A percentile compares a stretch with the other conserved stretches of the same genome.
These are phyloP conservation scores for Lichina pygmaea DNA, from an alignment of 495 filamentous ascomycete species.

Conservation along the genomic window DNA sequence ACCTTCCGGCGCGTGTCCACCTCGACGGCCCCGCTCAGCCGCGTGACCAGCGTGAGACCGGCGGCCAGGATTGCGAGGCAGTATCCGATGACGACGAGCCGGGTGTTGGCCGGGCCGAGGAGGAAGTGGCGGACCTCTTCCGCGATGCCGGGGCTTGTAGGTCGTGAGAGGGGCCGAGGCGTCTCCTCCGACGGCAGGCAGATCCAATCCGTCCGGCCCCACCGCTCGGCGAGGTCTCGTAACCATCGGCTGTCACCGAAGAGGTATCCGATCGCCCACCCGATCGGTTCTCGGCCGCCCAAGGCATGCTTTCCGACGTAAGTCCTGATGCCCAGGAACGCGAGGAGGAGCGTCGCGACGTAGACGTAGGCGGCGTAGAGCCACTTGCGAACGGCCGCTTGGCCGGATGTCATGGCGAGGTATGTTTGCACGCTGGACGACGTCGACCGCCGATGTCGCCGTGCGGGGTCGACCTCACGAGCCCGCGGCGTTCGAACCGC, in stretches of 20 bases:
- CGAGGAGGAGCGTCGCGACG: slow-evolving; percentile 27
- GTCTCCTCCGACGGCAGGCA: slow-evolving; percentile 29
- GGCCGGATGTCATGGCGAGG: slow-evolving; percentile 50
- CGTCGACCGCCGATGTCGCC: slow-evolving; percentile 22
- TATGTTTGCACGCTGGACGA: slow-evolving; percentile 42
- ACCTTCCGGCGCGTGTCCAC: slow-evolving; percentile 96
- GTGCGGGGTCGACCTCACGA: no score
- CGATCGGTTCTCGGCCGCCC: slow-evolving; percentile 48
- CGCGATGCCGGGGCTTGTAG: slow-evolving; percentile 25
- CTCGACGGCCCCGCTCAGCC: slow-evolving; percentile 41
- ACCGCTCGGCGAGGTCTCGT: slow-evolving; percentile 33
- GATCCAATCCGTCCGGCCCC: slow-evolving; percentile 50
- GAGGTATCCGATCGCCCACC: slow-evolving; percentile 78
- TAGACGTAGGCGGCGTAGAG: slow-evolving; percentile 62
- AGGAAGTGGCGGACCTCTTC: slow-evolving; percentile 25
- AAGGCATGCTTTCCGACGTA: slow-evolving; percentile 43
- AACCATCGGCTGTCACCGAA: slow-evolving; percentile 53
- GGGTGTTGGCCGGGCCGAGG: slow-evolving; percentile 53
- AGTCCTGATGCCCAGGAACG: slow-evolving; percentile 41
- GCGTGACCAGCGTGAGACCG: slow-evolving; percentile 47
- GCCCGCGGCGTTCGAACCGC: no score
- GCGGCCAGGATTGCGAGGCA: slow-evolving; percentile 36
- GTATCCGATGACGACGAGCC: slow-evolving; percentile 51
- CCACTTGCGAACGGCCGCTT: slow-evolving; percentile 57
- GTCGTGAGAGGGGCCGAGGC: slow-evolving; percentile 3